Conservation (phyloP, 73 alveolate species). For the Uronychia setigera region DNA sequence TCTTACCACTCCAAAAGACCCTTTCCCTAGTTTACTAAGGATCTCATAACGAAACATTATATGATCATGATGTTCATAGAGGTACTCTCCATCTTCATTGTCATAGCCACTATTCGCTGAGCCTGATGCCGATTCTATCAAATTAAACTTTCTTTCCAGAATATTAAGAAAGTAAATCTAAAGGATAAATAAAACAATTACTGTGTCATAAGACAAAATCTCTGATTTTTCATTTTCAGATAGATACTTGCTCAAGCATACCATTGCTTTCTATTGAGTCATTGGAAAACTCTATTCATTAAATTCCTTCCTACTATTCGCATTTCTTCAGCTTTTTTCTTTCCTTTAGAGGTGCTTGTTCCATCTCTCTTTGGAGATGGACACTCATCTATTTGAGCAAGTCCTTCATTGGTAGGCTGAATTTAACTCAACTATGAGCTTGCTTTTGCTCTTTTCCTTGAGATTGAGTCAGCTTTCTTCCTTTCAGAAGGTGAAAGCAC, state of each 20-base stretch:
- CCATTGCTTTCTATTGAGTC: neutral
- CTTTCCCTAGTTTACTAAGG: slow-evolving; percentile 74
- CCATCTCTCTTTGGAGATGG: neutral
- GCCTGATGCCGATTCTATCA: neutral
- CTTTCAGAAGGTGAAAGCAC: neutral
- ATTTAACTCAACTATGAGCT: neutral
- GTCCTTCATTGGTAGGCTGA: neutral
- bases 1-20: slow-evolving; percentile 87
- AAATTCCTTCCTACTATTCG: neutral
- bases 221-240: slow-evolving; percentile 45
- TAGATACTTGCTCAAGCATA: slow-evolving; percentile 1
- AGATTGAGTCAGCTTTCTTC: neutral
- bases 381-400: neutral
- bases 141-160: slow-evolving; percentile 1
- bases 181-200: neutral
- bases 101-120: slow-evolving; percentile 52
- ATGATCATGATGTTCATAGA: slow-evolving; percentile 72
- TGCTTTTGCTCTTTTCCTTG: neutral
- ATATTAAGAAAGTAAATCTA: slow-evolving; percentile 31
- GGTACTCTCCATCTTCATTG: slow-evolving; percentile 81
- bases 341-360: neutral
- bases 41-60: slow-evolving; percentile 80
- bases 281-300: neutral
- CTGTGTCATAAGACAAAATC: slow-evolving; percentile 29
- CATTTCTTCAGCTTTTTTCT: neutral